A percentile compares a stretch with the other conserved stretches of the same genome.
Conservation (phyloP, 2,329 filamentous ascomycete species). For the Hypoxylon rubiginosum region DNA sequence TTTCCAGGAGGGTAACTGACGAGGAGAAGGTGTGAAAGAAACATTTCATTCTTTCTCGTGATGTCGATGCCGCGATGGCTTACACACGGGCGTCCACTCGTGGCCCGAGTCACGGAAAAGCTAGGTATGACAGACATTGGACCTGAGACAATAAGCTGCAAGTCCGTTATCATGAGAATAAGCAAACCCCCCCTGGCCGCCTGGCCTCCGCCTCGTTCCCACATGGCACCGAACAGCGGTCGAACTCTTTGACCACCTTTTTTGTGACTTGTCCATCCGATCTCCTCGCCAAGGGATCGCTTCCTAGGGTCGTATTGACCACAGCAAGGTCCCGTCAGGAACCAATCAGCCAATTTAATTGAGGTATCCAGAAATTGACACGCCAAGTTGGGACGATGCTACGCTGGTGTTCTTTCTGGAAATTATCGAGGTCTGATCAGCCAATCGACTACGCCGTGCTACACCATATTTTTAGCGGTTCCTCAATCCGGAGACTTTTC, state of each 20-base stretch:
- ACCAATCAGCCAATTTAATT: slow-evolving; percentile 42
- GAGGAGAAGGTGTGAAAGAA: slow-evolving; percentile 11
- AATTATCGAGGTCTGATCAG: slow-evolving; percentile 35
- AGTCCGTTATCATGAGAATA: slow-evolving; percentile 11
- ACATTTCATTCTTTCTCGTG: slow-evolving; percentile 25
- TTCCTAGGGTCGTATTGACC: slow-evolving; percentile 42
- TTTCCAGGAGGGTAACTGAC: slow-evolving; percentile 16
- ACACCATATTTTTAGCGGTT: slow-evolving; percentile 34
- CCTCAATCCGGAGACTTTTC: slow-evolving; percentile 38
- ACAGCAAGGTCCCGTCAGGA: slow-evolving; percentile 29
- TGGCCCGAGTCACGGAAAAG: slow-evolving; percentile 22
- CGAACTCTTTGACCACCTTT: slow-evolving; percentile 29
- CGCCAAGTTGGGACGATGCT: slow-evolving; percentile 35
- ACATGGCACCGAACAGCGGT: slow-evolving; percentile 18
- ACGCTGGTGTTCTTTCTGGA: slow-evolving; percentile 41
- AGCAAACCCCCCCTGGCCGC: slow-evolving; percentile 20
- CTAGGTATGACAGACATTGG: slow-evolving; percentile 38
- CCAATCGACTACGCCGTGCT: slow-evolving; percentile 31
- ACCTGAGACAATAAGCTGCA: slow-evolving; percentile 31
- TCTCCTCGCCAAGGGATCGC: slow-evolving; percentile 45
- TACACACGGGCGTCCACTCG: slow-evolving; percentile 32
- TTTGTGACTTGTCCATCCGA: slow-evolving; percentile 34
- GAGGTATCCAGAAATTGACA: slow-evolving; percentile 31
- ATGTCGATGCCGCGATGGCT: slow-evolving; percentile 28
- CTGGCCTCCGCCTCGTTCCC: slow-evolving; percentile 32